These are phyloP conservation scores for Cladobotryum mycophilum DNA, from an alignment of 2,329 filamentous ascomycete species.

Conservation along the genomic window DNA sequence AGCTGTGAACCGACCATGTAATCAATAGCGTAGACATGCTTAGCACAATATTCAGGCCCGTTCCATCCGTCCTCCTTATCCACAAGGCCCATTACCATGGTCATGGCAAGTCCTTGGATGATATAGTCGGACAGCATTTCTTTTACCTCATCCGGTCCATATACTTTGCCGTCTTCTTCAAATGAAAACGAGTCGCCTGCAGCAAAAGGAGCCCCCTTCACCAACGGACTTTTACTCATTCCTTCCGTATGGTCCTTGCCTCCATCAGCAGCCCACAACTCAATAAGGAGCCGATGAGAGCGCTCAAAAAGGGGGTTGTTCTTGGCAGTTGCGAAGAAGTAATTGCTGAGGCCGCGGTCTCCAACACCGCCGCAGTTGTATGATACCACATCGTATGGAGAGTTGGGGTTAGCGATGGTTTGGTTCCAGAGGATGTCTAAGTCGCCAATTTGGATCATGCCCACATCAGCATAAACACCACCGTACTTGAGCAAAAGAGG, in stretches of 20 bases:
- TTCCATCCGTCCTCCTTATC: constrained; percentile 47
- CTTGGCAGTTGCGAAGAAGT: constrained; percentile 36
- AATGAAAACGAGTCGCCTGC: constrained; percentile 19
- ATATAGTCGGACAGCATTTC: constrained; percentile 50
- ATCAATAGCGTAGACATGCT: constrained; percentile 45
- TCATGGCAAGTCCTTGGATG: constrained; percentile 48
- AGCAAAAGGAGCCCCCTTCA: constrained; percentile 37
- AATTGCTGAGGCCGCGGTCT: constrained; percentile 38
- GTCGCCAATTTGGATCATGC: constrained; percentile 51
- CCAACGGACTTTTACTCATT: constrained; percentile 41
- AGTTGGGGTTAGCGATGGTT: constrained; percentile 40
- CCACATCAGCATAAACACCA: constrained; percentile 53
- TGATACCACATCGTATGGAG: constrained; percentile 41
- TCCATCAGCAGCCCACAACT: constrained; percentile 39
- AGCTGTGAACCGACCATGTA: constrained; percentile 45
- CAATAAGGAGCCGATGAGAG: constrained; percentile 44
- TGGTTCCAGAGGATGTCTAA: constrained; percentile 46
- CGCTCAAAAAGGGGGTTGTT: constrained; percentile 40
- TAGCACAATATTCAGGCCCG: constrained; percentile 43
- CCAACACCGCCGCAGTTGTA: constrained; percentile 35
- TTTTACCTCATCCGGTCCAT: constrained; percentile 32
- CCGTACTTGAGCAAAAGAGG: constrained; percentile 51
- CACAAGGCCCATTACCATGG: constrained; percentile 44
- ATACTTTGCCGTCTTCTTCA: constrained; percentile 20
- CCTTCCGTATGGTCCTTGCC: constrained; percentile 45